Evolutionary conservation across 352 stramenopile genomes (phyloP), one percentile per base, ranked within the genome.

Genomic region (Phytopythium ostracodes): DNA sequence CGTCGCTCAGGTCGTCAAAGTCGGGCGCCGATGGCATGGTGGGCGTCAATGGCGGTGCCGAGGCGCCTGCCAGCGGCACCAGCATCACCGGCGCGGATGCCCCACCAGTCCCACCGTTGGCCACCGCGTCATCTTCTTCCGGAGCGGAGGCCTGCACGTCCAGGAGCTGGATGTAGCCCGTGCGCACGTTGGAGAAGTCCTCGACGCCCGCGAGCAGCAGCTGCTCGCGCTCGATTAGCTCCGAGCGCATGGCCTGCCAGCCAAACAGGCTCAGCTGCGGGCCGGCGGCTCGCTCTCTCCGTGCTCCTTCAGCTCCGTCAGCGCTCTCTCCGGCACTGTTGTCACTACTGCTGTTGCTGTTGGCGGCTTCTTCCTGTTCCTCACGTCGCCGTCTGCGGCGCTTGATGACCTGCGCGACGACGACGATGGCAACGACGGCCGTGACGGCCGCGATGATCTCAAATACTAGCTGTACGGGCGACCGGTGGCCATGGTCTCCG

Each of bases 161-260:
- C 25, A 84, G 68, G 24, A 90, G 68, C 62, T 90, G 75, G 38
- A 90, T 58, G 60, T 82, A 84, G 22, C 72, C 62, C 22, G 67
- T 73, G 24, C 59, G 51, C 3, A 76, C 70, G 14, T 72, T 71
- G 3, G 80, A 84, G 31, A 81, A 73, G 52, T 82, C 73, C 40
- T 87, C 67, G 9, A 75, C 70, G 2, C 66, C 72, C 12, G 66
- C 67, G 38, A 84, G 57, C 22, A 71, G 60, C 58, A 82, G 63
- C 47, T 83, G 72, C 47, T 85, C 74, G 10, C 84, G 73, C 63
- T 78, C 67, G 59, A 77, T 76, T 9, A 82, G 62, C 49, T 82
- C 67, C 4, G 72, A 75, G 40, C 70, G 70, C 72, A 80, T 79
- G 7, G 74, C 51, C 55, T 84, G 74, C 76, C 76, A 86, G 7